Base-by-base conservation (phyloP, 2,329 filamentous ascomycete genomes). In the Sphaerulina populicola region DNA sequence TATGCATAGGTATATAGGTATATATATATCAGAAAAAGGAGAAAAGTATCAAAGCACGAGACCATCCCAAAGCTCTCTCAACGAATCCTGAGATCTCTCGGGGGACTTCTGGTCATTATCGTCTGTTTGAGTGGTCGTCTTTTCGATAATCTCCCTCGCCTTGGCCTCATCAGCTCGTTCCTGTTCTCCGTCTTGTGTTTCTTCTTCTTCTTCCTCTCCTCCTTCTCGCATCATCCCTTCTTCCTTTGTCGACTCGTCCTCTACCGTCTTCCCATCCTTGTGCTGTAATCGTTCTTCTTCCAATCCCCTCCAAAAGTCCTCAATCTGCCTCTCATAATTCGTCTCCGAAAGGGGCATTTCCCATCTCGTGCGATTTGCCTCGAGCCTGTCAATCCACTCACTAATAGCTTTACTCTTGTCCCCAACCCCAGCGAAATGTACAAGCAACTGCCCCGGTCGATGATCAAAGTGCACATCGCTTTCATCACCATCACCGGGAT, bases 391-490 rank as follows among this genome's bases (percentile, higher is more conserved):
- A 7, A 68, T 46, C 68, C 70, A 72, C 31, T 64, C 64, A n/a
- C 53, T 52, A 51, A 72, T 67, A 15, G 61, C 57, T 44, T 62
- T 53, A 7, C 62, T 59, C 31, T 67, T 65, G 11, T 68, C 56
- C 1, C 49, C 51, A 2, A 65, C 55, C 0, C 70, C 69, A 8
- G 70, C 66, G 47, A 72, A 71, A 57, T 72, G 70, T 14, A 72
- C 66, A 7, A 73, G 51, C 49, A 70, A 65, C 49, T 72, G 69
- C 2, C 70, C 69, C 27, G 65, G 62, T 8, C 66, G 61, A 5
- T 66, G 65, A 39, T 68, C 62, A 39, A 58, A 64, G 21, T 64
- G 57, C 4, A 60, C 51, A 21, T 69, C 47, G 2, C 60, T 66
- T 50, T 66, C 63, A 41, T 64, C 64, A 31, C 64, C 61, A 36